Evolutionary conservation across 352 stramenopile genomes (phyloP), one percentile per base, ranked within the genome.

Genomic region (Aphanomyces stellatus): DNA sequence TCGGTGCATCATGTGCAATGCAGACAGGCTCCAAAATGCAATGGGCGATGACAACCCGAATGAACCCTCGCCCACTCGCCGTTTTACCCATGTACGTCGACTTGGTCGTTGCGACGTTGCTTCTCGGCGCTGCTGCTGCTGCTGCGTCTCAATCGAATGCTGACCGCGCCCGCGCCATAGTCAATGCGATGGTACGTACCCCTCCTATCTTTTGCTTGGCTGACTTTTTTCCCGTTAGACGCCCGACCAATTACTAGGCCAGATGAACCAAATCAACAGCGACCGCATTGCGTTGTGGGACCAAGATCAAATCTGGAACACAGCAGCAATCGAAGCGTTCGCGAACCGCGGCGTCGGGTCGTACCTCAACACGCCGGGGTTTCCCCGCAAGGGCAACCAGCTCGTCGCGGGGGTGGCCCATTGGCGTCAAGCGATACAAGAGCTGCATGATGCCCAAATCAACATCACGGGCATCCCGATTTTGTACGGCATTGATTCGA

Each of bases 401-500:
- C 13, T 11, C 13, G 37, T 46, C 0, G 13, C 11, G 37, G n/a
- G n/a, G 11, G 77, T 77, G 3, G 19, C 65, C 3, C 69, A 88
- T 46, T 91, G 79, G 74, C 72, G 83, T 53, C 55, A 74, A 6
- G 33, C 80, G 22, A 72, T 79, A 1, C 70, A 80, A 6, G 69
- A 74, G 42, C 77, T 90, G 25, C 81, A 93, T 59, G 31, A 78
- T 25, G 80, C 87, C 35, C 71, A 60, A 10, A 67, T 81, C 56
- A 89, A 40, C 81, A 85, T 13, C 72, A 71, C 65, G 33, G 35
- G 19, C 8, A 72, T 76, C 8, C 84, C 82, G 7, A 88, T 93
- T 73, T 74, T 97, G 51, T 96, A 91, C 70, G 91, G 88, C 11
- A 74, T 97, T 40, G 89, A 97, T 72, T 91, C 80, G 17, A 88